Evolutionary conservation across 176 grass and related monocot genomes (phyloP).

Genomic region (Luzula sylvatica): DNA sequence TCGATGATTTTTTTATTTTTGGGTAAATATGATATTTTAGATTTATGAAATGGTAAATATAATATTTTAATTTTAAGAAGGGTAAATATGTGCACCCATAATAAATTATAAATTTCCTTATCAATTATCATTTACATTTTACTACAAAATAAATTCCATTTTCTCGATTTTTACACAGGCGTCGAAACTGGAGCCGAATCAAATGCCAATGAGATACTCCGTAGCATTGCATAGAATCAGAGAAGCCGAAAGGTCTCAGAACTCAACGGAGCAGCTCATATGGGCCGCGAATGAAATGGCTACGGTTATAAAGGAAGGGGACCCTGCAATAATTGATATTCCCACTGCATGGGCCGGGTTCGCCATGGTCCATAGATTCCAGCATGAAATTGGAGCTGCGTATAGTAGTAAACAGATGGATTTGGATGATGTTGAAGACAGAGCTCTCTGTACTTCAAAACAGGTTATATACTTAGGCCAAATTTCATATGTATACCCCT

Average conservation of each 20-base stretch:
- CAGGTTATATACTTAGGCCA: conserved; percentile 63
- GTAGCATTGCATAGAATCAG: conserved; percentile 90
- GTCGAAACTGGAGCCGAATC: conserved; percentile 82
- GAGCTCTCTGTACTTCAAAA: conserved; percentile 73
- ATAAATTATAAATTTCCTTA: no score
- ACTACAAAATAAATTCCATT: no score
- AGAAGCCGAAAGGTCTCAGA: conserved; percentile 68
- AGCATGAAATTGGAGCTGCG: conserved; percentile 78
- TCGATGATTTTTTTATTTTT: no score
- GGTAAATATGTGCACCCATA: no score
- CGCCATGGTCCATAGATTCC: conserved; percentile 76
- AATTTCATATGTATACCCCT: no score
- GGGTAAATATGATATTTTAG: no score
- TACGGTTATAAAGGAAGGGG: conserved; percentile 89
- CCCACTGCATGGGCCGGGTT: conserved; percentile 92
- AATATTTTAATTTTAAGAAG: no score
- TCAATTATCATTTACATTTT: no score
- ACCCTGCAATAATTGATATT: conserved; percentile 63
- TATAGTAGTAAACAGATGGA: conserved; percentile 40
- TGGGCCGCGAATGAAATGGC: conserved; percentile 94
- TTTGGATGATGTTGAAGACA: conserved; percentile 58
- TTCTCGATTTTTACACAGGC: conserved; percentile 44
- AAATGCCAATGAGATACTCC: conserved; percentile 91
- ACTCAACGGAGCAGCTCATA: conserved; percentile 67
- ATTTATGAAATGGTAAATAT: no score